Conservation (phyloP, 2,329 filamentous ascomycete genomes). For the Chaetomiaceae sp. region DNA sequence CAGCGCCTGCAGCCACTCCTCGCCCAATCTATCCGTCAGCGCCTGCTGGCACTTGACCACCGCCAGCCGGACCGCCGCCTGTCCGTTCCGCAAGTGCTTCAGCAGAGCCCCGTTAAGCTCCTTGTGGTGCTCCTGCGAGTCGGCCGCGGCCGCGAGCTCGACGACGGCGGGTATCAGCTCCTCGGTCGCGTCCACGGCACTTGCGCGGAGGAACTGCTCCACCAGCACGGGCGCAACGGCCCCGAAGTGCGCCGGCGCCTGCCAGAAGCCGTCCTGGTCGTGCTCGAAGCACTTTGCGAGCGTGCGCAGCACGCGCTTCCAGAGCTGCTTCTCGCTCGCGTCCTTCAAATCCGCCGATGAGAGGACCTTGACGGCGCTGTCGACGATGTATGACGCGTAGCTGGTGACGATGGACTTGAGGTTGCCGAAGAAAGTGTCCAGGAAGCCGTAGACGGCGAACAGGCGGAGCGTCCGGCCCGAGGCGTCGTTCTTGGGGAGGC, state of each 20-base stretch:
- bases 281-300: constrained; percentile 75
- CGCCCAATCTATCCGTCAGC: constrained; percentile 74
- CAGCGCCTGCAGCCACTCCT: constrained; percentile 88
- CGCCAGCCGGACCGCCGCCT: constrained; percentile 68
- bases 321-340: constrained; percentile 56
- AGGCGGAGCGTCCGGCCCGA: constrained; percentile 58
- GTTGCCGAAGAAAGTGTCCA: constrained; percentile 72
- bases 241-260: constrained; percentile 80
- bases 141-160: constrained; percentile 73
- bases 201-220: constrained; percentile 56
- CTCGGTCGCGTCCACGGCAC: constrained; percentile 38
- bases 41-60: constrained; percentile 78
- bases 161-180: constrained; percentile 71
- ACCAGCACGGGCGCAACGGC: constrained; percentile 67
- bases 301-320: constrained; percentile 65
- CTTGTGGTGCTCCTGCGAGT: constrained; percentile 87
- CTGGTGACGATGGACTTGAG: constrained; percentile 92
- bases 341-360: constrained; percentile 45
- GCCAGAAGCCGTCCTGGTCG: constrained; percentile 95
- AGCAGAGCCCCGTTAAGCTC: constrained; percentile 77
- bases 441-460: constrained; percentile 76
- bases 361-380: constrained; percentile 54
- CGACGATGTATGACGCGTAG: constrained; percentile 81
- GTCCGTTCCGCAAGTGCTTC: constrained; percentile 70
- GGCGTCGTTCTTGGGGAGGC: constrained; percentile 58